phyloP scores from a whole-genome alignment of 2,329 filamentous ascomycete species.

The Trichophyton benhamiae region DNA sequence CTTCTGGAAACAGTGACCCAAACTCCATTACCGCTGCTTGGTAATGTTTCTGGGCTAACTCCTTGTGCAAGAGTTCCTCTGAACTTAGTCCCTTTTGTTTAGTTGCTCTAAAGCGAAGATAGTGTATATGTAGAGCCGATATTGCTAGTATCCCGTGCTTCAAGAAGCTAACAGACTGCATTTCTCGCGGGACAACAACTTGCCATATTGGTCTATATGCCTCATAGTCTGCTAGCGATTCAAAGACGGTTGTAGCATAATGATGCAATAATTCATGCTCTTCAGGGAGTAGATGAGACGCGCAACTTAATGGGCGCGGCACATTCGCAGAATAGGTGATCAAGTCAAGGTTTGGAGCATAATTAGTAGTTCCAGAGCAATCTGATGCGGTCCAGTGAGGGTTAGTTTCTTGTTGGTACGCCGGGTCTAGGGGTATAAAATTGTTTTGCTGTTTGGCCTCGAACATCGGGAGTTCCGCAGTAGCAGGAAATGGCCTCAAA shows the following conservation, averaged over 20 bases:
- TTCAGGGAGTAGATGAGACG: background rate
- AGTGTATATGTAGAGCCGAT: constrained; percentile 17
- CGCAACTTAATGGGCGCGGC: background rate
- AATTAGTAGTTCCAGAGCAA: background rate
- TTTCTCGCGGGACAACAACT: constrained; percentile 11
- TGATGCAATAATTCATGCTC: constrained; percentile 13
- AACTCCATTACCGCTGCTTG: constrained; percentile 9
- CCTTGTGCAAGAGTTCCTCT: constrained; percentile 5
- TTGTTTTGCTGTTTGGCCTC: background rate
- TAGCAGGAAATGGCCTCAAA: background rate
- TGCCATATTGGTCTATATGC: constrained; percentile 13
- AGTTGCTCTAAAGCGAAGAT: constrained; percentile 5
- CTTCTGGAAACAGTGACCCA: constrained; percentile 1
- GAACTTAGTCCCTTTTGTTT: background rate
- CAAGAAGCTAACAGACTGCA: constrained; percentile 14
- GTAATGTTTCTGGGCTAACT: constrained; percentile 11
- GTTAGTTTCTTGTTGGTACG: background rate
- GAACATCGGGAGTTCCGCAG: background rate
- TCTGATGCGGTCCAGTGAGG: background rate
- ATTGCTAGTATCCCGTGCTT: constrained; percentile 19
- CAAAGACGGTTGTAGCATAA: constrained; percentile 9
- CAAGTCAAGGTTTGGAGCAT: background rate
- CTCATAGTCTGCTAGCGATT: constrained; percentile 11
- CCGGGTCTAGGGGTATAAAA: background rate
- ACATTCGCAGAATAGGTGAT: background rate